These are phyloP conservation scores for Gastrolobium bilobum DNA, from an alignment of 306 rosid species.

Conservation along the genomic window DNA sequence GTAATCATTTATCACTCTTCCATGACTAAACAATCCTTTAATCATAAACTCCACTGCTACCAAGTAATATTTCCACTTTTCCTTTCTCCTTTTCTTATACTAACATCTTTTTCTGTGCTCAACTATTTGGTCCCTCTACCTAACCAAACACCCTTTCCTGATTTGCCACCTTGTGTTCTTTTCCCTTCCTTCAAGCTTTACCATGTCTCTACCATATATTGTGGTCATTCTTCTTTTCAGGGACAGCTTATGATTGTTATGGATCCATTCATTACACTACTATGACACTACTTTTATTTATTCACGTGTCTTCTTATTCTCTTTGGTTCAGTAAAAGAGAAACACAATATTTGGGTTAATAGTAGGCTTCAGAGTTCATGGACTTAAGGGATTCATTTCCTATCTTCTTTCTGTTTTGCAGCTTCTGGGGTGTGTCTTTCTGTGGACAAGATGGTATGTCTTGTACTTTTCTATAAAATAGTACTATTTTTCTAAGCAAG, in stretches of 20 bases:
- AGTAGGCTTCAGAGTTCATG: constrained; percentile 49
- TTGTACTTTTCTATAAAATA: constrained; percentile 28
- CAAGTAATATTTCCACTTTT: constrained; percentile 43
- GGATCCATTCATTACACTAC: constrained; percentile 37
- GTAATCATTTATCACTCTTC: constrained; percentile 41
- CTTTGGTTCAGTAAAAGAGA: constrained; percentile 46
- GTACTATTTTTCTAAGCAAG: background rate
- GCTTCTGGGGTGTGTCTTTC: constrained; percentile 60
- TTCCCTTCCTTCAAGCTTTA: constrained; percentile 60
- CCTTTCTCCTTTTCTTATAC: constrained; percentile 35
- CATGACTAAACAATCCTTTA: constrained; percentile 48
- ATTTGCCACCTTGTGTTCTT: constrained; percentile 32
- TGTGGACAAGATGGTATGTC: constrained; percentile 77
- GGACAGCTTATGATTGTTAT: constrained; percentile 2
- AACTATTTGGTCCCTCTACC: constrained; percentile 58
- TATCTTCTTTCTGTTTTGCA: constrained; percentile 60
- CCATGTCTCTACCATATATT: constrained; percentile 39
- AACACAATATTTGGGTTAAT: constrained; percentile 10
- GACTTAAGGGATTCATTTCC: constrained; percentile 52
- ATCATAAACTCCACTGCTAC: constrained; percentile 51
- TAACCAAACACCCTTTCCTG: constrained; percentile 47
- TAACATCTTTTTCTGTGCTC: constrained; percentile 40
- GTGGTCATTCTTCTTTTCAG: constrained; percentile 35
- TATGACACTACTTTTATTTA: constrained; percentile 36
- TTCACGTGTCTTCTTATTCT: constrained; percentile 40